Base-by-base conservation (phyloP, 2,329 filamentous ascomycete genomes). In the Microcyclosporella mali region DNA sequence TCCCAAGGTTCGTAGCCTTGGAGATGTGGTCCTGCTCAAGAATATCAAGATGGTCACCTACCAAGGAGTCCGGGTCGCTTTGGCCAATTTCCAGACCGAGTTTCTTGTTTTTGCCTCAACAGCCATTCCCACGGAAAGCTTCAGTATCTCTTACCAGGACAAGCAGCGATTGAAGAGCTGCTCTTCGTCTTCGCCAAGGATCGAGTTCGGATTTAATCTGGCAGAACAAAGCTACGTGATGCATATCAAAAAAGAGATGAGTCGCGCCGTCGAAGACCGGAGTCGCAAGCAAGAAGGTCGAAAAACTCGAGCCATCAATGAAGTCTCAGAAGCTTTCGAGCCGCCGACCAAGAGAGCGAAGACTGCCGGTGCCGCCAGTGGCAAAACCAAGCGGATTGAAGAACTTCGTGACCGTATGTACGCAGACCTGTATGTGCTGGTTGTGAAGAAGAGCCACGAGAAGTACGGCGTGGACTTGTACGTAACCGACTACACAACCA, bases 401-500 rank as follows among this genome's bases (percentile, higher is more conserved):
- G 77, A 88, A 53, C 65, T 87, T 1, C 56, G 66, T 2, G 66
- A 73, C 1, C 62, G 64, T 11, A 69, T 56, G 0, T 94, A 82
- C 57, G 79, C 75, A 55, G 79, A 95, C 58, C 59, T 94, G 1
- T 69, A 86, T 14, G 88, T 77, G 1, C 76, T 89, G 57, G 78
- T 94, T 2, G 74, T 88, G 35, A 80, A 74, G 51, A 67, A 73
- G 1, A 77, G 70, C 51, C 57, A 66, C 11, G 60, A 55, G 7
- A 16, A 34, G 18, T 62, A 65, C 30, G 70, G 63, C 34, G 65
- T 77, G 10, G 77, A 79, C 4, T 51, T 95, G 0, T 88, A 88
- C 70, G 68, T 94, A 14, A 84, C 85, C 0, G 89, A 95, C 63
- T 95, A 89, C 62, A 94, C 88, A 0, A 67, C 77, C 38, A 87